Evolutionary conservation across 225 moss, liverwort and hornwort species (phyloP), one percentile per base, ranked within the genome.

Genomic region (Polytrichum commune): DNA sequence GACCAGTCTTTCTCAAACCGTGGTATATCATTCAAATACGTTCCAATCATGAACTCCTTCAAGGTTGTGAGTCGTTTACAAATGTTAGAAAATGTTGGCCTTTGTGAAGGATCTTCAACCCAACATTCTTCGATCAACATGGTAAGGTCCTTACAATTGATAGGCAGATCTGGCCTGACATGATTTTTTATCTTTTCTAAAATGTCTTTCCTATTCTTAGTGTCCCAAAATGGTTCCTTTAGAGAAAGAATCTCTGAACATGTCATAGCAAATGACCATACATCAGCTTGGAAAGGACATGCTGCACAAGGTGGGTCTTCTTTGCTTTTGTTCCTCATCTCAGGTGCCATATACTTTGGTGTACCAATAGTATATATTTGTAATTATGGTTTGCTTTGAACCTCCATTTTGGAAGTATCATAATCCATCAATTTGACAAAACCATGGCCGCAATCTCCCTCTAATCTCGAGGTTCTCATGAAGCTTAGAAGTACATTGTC

Each of bases 61-160:
- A 65, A 24, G 18, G n/a, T 33, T 27, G 19, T n/a, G 5, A 68
- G 7, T 18, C 22, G 55, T 33, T 27, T 6, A 55, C 33, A 54
- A 27, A 68, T 68, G 16, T 53, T 33, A 10, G 33, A 5, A 68
- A 68, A 68, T 18, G 54, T 27, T 18, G 68, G 68, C 27, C 68
- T 53, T 27, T 8, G 19, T n/a, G 23, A 33, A 33, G 66, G 66
- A 33, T 66, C 66, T 5, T 19, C 32, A n/a, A 7, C 7, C 66
- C 38, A 66, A 66, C 66, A 66, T 6, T 57, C 57, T 57, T 57
- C 20, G 8, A 57, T n/a, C 57, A 57, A 57, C 8, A 0, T 8
- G 0, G 5, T n/a, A 22, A n/a, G 20, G 2, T 57, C 20, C 20
- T 57, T 0, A 57, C 20, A 46, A 46, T 19, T 19, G 8, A 6